These are phyloP conservation scores for Hypholoma sublateritium DNA, from an alignment of 768 basidiomycete genomes.

Conservation along the genomic window DNA sequence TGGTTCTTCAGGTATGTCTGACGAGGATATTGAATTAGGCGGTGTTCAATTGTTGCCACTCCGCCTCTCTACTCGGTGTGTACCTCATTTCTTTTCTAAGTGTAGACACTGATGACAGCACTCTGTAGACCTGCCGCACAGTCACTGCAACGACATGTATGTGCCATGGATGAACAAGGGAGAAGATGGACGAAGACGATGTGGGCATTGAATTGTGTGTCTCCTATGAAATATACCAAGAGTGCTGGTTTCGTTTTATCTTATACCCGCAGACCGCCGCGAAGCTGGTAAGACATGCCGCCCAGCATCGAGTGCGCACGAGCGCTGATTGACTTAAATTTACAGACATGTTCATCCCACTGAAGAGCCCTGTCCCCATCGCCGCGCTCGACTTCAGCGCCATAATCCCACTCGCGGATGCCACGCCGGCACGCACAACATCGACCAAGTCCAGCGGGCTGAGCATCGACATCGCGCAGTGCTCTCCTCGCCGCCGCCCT, in stretches of 20 bases:
- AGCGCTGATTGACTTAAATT: background rate
- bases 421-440: too few relatives aligned
- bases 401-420: background rate
- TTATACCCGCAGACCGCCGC: background rate
- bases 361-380: background rate
- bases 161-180: slow-evolving; percentile 48
- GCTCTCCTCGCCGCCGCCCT: background rate
- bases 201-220: slow-evolving; percentile 34
- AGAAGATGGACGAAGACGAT: slow-evolving; percentile 30
- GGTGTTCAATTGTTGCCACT: slow-evolving; percentile 40
- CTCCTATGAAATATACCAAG: background rate
- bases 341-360: background rate
- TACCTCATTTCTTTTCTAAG: background rate
- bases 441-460: background rate
- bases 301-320: background rate
- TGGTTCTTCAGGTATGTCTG: too few relatives aligned
- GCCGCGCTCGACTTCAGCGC: background rate
- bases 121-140: slow-evolving; percentile 43
- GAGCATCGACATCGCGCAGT: background rate
- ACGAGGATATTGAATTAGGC: slow-evolving; percentile 14
- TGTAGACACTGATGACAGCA: background rate
- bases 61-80: slow-evolving; percentile 38
- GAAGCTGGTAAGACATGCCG: background rate
- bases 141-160: slow-evolving; percentile 42
- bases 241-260: background rate